Evolutionary conservation across 2,329 filamentous ascomycete species (phyloP), one percentile per base, ranked within the genome.

Genomic region (Endoconidiophora polonica): DNA sequence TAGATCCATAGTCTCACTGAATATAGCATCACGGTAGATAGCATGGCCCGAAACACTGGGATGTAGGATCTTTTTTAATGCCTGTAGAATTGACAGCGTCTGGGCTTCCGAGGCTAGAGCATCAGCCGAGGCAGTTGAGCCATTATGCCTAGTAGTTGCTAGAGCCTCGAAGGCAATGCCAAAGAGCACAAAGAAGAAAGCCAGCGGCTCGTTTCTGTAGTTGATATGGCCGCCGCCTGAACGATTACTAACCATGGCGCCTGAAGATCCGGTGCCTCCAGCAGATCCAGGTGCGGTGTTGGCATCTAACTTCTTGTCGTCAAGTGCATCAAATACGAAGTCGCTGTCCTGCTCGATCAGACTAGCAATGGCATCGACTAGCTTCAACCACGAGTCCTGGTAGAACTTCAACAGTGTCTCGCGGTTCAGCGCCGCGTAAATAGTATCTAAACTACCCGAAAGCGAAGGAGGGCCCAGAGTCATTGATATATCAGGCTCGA

Each of bases 121-220:
- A 45, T 75, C 71, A 20, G 77, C 74, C 20, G 43, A 38, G 10
- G 47, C 41, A 4, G 83, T 81, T 9, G 29, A 33, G 29, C 29
- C 29, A 33, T 33, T 33, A 12, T 24, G 44, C 38, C 36, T 48
- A 44, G 87, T 79, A 5, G 86, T 86, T 5, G 90, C 90, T 20
- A 98, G 74, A 16, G 93, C 90, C 65, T 98, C 93, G 57, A 98
- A 96, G 0, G 90, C 87, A 52, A 98, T 81, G 9, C 91, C 91
- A 58, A 96, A 98, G 0, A 98, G 74, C 12, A 98, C 90, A 59
- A 98, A 98, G 69, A 98, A 98, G 71, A 98, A 98, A 0, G 91
- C 91, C 1, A 96, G 86, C 0, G 91, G 91, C 62, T 98, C 91
- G 60, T 96, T 90, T 44, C 91, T 84, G 62, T 98, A 98, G 63